Percentiles rank a stretch among this genome's conserved stretches.
Evolutionary conservation across 176 grass and related monocot species (phyloP).

Genomic region (Paspalum notatum): DNA sequence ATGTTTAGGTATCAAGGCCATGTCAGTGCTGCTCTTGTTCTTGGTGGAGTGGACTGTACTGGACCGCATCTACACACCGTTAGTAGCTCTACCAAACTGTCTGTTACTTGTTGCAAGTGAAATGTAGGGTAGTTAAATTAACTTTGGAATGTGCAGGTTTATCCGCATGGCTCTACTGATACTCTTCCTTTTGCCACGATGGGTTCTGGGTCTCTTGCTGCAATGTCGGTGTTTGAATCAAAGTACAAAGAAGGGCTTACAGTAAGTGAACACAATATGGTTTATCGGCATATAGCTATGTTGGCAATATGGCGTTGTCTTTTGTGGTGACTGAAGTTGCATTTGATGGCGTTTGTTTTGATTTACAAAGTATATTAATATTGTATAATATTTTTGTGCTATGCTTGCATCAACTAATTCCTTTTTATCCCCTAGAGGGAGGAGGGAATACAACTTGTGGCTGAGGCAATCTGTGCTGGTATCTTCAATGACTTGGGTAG

Average conservation of each 20-base stretch:
- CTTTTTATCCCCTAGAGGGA: constrained; percentile 62
- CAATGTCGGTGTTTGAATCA: constrained; percentile 89
- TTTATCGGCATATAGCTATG: constrained; percentile 6
- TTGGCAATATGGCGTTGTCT: background rate
- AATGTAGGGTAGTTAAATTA: constrained; percentile 11
- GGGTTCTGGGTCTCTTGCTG: constrained; percentile 98
- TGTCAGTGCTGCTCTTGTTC: constrained; percentile 89
- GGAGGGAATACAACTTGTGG: constrained; percentile 82
- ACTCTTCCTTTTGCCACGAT: constrained; percentile 99
- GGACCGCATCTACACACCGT: constrained; percentile 96
- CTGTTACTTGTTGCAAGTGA: background rate
- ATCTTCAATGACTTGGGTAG: constrained; percentile 98
- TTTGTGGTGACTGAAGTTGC: background rate
- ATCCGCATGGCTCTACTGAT: constrained; percentile 93
- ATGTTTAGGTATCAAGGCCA: constrained; percentile 77
- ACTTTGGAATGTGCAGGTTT: constrained; percentile 60
- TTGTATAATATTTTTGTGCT: too few relatives aligned
- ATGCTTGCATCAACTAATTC: too few relatives aligned
- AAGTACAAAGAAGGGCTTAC: constrained; percentile 94
- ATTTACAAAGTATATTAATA: background rate
- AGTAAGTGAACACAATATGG: constrained; percentile 51
- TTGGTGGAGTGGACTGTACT: constrained; percentile 86
- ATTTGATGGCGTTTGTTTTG: constrained; percentile 15
- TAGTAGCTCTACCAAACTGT: constrained; percentile 36
- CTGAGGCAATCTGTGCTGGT: constrained; percentile 74